Conservation (phyloP, 2,329 filamentous ascomycete genomes). For the Spiromastix sp. region DNA sequence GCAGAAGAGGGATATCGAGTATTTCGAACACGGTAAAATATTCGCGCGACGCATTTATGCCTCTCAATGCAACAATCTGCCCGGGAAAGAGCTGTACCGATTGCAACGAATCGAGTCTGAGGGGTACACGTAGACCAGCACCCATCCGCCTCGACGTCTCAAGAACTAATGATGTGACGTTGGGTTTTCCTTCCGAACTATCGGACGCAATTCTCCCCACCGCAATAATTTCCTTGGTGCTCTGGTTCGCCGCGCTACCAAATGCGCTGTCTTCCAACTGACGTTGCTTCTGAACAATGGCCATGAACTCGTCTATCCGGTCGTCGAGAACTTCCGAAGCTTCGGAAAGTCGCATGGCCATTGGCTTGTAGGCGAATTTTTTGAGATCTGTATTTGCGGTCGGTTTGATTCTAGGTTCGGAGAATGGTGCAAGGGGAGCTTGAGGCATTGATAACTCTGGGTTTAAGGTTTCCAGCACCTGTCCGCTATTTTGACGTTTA, state of each 20-base stretch:
- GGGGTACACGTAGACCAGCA: constrained; percentile 67
- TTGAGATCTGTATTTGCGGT: constrained; percentile 80
- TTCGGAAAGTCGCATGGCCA: constrained; percentile 91
- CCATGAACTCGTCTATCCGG: constrained; percentile 79
- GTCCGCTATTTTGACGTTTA: constrained; percentile 67
- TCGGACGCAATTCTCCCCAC: constrained; percentile 90
- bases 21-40: constrained; percentile 73
- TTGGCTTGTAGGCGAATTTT: constrained; percentile 82
- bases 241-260: constrained; percentile 75
- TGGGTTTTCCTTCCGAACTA: constrained; percentile 69
- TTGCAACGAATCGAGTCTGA: constrained; percentile 61
- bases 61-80: constrained; percentile 78
- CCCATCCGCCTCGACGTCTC: constrained; percentile 81
- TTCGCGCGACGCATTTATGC: constrained; percentile 76
- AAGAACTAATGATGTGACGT: constrained; percentile 71
- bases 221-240: constrained; percentile 76
- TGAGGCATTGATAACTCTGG: constrained; percentile 57
- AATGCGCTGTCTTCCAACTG: constrained; percentile 69
- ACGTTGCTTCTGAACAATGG: constrained; percentile 63
- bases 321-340: constrained; percentile 90
- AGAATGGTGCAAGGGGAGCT: constrained; percentile 58
- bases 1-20: constrained; percentile 63
- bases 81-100: constrained; percentile 84
- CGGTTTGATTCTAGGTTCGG: constrained; percentile 70
- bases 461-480: constrained; percentile 76